Evolutionary conservation across 345 rosid species (phyloP).

Genomic region (Viola odorata): DNA sequence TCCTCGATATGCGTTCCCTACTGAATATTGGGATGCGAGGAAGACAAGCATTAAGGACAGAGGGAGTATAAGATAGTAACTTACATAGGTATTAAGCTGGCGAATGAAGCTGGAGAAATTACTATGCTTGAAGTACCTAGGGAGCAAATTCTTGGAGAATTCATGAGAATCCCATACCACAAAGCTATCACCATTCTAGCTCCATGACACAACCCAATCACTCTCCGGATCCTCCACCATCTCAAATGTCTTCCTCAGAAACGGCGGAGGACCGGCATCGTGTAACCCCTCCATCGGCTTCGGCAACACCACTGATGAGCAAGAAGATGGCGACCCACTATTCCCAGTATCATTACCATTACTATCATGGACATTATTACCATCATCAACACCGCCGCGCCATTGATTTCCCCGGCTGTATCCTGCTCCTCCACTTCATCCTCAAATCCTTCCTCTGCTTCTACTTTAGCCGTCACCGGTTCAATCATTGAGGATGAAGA

Average conservation of each 20-base stretch:
- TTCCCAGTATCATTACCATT: neutral
- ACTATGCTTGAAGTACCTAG: conserved; percentile 27
- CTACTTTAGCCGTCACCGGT: conserved; percentile 6
- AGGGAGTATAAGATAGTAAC: neutral
- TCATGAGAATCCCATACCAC: conserved; percentile 26
- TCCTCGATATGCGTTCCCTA: too few species aligned
- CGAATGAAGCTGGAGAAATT: conserved; percentile 33
- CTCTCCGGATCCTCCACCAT: conserved; percentile 30
- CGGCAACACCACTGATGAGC: conserved; percentile 28
- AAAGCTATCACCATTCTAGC: conserved; percentile 17
- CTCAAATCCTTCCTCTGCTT: conserved; percentile 18
- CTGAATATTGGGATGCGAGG: too few species aligned
- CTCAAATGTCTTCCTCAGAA: conserved; percentile 23
- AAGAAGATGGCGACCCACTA: conserved; percentile 27
- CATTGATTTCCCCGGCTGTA: neutral
- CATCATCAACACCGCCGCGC: neutral
- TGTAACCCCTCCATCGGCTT: conserved; percentile 54
- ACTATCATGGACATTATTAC: neutral
- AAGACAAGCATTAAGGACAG: too few species aligned
- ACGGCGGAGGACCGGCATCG: conserved; percentile 39
- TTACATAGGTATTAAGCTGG: conserved; percentile 27
- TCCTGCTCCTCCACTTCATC: neutral
- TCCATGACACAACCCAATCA: conserved; percentile 17
- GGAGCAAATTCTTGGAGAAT: conserved; percentile 20
- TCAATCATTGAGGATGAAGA: neutral